Evolutionary conservation across 768 basidiomycete genomes (phyloP).

Genomic region (Suillus fuscotomentosus): DNA sequence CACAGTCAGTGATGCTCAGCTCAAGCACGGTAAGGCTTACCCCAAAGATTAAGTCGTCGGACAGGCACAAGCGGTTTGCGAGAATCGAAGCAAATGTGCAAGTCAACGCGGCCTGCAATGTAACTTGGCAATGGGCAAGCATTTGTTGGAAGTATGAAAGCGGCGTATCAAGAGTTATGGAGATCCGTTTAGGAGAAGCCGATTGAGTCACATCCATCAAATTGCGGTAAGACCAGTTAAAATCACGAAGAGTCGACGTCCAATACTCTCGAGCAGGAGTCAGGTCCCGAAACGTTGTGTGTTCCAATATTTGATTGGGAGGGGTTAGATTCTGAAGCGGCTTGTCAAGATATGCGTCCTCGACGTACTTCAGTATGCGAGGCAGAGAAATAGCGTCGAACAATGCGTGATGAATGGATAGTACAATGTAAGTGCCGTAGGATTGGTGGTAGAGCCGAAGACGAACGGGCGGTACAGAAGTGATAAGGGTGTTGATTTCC

Average conservation of each 20-base stretch:
- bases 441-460: constrained; percentile 10
- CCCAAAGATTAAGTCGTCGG: constrained; percentile 30
- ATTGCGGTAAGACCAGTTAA: constrained; percentile 17
- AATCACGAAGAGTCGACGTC: constrained; percentile 18
- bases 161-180: constrained; percentile 12
- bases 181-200: constrained; percentile 12
- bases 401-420: constrained; percentile 34
- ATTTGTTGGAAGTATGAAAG: constrained; percentile 20
- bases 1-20: neutral
- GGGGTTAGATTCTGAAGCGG: constrained; percentile 11
- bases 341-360: constrained; percentile 17
- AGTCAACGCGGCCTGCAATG: constrained; percentile 31
- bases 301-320: constrained; percentile 21
- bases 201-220: constrained; percentile 5
- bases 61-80: constrained; percentile 18
- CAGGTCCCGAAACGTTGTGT: constrained; percentile 15
- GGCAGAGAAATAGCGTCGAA: constrained; percentile 33
- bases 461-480: constrained; percentile 18
- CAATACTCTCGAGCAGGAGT: constrained; percentile 22
- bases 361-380: constrained; percentile 26
- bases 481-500: constrained; percentile 23
- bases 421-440: constrained; percentile 12
- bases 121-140: constrained; percentile 23
- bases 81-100: constrained; percentile 28
- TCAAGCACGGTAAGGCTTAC: constrained; percentile 19